Conservation (phyloP, 2,329 filamentous ascomycete genomes). For the Cryphonectria carpinicola region DNA sequence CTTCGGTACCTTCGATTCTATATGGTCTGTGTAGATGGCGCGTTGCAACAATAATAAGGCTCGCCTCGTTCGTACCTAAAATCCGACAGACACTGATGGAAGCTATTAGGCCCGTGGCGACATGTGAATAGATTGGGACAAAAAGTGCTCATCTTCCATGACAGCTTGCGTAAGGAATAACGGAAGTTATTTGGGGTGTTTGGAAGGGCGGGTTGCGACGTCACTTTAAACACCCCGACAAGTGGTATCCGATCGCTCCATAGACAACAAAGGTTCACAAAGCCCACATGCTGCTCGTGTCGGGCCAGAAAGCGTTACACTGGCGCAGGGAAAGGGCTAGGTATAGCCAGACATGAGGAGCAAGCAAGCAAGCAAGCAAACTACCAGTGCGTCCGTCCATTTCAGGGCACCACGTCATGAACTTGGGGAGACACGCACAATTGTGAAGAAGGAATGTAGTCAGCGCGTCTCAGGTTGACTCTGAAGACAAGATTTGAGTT, state of each 20-base stretch:
- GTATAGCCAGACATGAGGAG: neutral
- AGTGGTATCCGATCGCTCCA: too few species aligned
- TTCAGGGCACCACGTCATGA: neutral
- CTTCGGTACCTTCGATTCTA: neutral
- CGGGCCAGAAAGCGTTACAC: too few species aligned
- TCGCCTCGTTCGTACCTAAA: neutral
- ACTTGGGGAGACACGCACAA: neutral
- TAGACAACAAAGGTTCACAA: neutral
- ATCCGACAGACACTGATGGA: neutral
- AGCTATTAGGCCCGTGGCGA: neutral
- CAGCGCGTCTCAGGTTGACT: neutral
- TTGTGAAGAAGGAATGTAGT: neutral
- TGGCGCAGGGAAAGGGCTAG: neutral
- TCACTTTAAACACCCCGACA: neutral
- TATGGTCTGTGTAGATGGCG: neutral
- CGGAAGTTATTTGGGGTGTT: too few species aligned
- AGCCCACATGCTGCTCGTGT: neutral
- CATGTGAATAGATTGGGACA: neutral
- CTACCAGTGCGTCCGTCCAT: neutral
- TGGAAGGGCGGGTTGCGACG: too few species aligned
- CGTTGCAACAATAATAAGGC: neutral
- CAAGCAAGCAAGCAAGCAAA: neutral
- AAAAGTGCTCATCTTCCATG: neutral
- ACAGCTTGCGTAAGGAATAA: neutral
- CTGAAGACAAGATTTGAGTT: neutral